Percentiles rank a stretch among this genome's conserved stretches.
These are phyloP conservation scores for Ganoderma leucocontextum DNA, from an alignment of 1,284 basidiomycete genomes.

Conservation along the genomic window DNA sequence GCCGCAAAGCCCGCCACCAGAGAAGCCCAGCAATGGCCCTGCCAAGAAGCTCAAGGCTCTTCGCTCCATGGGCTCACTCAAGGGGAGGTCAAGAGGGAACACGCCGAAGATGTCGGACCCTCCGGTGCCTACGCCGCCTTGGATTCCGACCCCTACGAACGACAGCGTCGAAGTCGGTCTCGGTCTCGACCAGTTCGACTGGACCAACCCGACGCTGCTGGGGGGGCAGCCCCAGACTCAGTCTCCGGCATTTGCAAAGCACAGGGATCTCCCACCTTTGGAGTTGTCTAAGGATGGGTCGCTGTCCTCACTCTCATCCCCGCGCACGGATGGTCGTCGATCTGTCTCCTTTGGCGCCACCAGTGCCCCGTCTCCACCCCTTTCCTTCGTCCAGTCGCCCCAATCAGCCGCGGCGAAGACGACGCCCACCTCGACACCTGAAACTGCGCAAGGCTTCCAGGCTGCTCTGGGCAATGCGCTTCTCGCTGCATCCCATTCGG, in stretches of 20 bases:
- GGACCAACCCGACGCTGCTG: conserved; percentile 45
- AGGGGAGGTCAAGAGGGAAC: conserved; percentile 54
- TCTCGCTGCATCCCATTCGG: conserved; percentile 93
- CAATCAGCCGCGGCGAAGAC: conserved; percentile 29
- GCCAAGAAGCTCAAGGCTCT: conserved; percentile 74
- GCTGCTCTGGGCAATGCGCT: conserved; percentile 85
- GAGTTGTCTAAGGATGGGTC: conserved; percentile 25
- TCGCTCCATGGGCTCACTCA: conserved; percentile 82
- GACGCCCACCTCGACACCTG: conserved; percentile 34
- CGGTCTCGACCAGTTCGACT: conserved; percentile 65
- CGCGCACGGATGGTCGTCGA: conserved; percentile 58
- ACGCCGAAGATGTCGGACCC: conserved; percentile 33
- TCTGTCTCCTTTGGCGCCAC: conserved; percentile 70
- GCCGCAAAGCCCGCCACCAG: conserved; percentile 49
- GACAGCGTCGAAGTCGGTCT: conserved; percentile 61
- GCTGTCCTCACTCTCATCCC: conserved; percentile 25
- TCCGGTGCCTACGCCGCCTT: conserved; percentile 43
- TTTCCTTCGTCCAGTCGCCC: conserved; percentile 53
- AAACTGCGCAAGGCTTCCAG: conserved; percentile 57
- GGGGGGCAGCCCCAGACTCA: conserved; percentile 38
- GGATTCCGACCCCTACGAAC: conserved; percentile 55
- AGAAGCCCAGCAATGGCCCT: conserved; percentile 44
- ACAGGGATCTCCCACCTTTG: conserved; percentile 24
- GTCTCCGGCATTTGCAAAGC: conserved; percentile 24
- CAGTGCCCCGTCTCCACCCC: conserved; percentile 48